phyloP scores from a whole-genome alignment of 2,329 filamentous ascomycete genomes.

The Nemania bipapillata region DNA sequence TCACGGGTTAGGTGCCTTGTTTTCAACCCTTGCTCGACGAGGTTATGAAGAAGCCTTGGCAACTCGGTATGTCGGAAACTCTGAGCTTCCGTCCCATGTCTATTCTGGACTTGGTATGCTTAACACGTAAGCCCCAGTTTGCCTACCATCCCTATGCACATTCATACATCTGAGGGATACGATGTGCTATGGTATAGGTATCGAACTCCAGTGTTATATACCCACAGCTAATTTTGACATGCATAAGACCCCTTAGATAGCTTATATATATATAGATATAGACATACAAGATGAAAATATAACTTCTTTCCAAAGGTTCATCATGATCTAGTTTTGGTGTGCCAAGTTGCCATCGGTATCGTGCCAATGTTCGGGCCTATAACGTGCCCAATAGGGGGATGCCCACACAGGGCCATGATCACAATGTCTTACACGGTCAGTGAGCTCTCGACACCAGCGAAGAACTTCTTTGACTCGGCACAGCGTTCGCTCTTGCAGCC shows the following conservation, averaged over 20 bases:
- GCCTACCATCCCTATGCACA: neutral
- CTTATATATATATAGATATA: conserved; percentile 7
- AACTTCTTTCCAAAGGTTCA: neutral
- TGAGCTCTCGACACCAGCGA: conserved; percentile 55
- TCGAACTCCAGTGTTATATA: neutral
- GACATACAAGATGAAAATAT: neutral
- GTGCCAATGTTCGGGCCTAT: neutral
- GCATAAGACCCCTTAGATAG: neutral
- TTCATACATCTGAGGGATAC: neutral
- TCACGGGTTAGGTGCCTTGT: neutral
- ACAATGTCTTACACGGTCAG: conserved; percentile 40
- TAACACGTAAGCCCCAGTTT: neutral
- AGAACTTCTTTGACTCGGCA: conserved; percentile 77
- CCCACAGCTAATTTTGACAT: neutral
- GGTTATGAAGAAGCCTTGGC: conserved; percentile 8
- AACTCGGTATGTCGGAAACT: conserved; percentile 20
- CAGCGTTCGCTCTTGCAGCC: conserved; percentile 92
- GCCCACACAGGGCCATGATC: neutral
- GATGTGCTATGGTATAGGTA: neutral
- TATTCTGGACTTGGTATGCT: neutral
- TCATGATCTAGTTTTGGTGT: neutral
- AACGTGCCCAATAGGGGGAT: neutral
- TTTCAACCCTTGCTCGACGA: neutral
- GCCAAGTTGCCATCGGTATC: neutral
- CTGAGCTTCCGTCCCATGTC: conserved; percentile 1